Base-by-base conservation (phyloP, 2,329 filamentous ascomycete species). In the Fusarium sp. region DNA sequence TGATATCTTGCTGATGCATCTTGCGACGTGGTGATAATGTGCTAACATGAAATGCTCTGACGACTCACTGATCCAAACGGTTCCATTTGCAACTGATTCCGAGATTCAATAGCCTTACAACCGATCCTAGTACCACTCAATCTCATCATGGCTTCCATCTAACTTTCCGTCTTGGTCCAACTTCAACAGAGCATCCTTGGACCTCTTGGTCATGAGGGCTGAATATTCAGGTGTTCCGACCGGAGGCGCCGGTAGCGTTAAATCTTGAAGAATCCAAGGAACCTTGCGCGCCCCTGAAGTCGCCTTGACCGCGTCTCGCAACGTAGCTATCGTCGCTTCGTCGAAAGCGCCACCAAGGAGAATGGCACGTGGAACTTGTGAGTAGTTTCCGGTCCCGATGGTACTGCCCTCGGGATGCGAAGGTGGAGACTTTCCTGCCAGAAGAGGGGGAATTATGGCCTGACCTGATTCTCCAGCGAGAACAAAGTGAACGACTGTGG, bases 201-300 rank as follows among this genome's bases (percentile, higher is more conserved):
- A 70, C 3, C 72, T 73, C 23, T 27, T 59, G 1, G 68, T 65
- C 66, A 75, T 71, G 0, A 70, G 54, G 9, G 66, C 68, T 2
- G 69, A 57, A 13, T 75, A 75, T 3, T 73, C 72, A 0, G 72
- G 63, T 27, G 72, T 67, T 6, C 61, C 65, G n/a, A 75, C 63
- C 0, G 66, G 59, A 18, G 72, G 69, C 1, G 69, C 66, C 2
- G 69, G 30, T 1, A 32, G 57, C 11, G 48, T 67, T 11, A 43
- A 43, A 27, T 75, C 69, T 30, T 73, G 66, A 2, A 63, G 65
- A 27, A 75, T 2, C 72, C 72, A 75, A 4, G 72, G 56, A 20
- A 75, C 56, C 32, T 57, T 23, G 0, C 69, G 59, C 1, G 50
- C 5, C 1, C 63, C 56, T 6, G 57, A 10, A 7, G 52, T 45